Percentiles rank a stretch among this genome's conserved stretches.
Conservation (phyloP, 2,329 filamentous ascomycete genomes). For the Fusarium sp. region DNA sequence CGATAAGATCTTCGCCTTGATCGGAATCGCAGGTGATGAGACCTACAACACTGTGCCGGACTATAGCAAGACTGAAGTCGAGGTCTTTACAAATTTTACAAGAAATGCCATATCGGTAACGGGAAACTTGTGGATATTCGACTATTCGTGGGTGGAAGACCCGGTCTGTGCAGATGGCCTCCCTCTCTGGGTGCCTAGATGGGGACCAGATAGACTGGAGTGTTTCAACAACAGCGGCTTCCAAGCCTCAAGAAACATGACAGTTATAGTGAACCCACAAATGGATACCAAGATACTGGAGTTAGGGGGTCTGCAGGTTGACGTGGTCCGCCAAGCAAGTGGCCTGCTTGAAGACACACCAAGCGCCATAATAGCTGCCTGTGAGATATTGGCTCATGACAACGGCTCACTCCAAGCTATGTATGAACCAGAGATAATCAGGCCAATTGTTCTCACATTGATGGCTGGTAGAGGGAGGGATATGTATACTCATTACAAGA, state of each 20-base stretch:
- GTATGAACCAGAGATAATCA: neutral
- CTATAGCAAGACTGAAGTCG: neutral
- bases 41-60: neutral
- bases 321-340: neutral
- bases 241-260: neutral
- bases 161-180: neutral
- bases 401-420: fast-evolving
- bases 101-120: neutral
- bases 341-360: too few species aligned
- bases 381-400: neutral
- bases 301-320: neutral
- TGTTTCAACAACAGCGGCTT: fast-evolving
- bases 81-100: neutral
- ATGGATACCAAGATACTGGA: fast-evolving
- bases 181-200: neutral
- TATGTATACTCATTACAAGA: neutral
- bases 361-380: fast-evolving
- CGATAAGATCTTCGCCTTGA: neutral
- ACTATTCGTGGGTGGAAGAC: neutral
- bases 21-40: neutral
- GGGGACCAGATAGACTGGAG: neutral
- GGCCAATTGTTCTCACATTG: neutral
- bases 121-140: fast-evolving
- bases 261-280: fast-evolving
- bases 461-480: neutral